phyloP scores from a whole-genome alignment of 1,284 basidiomycete genomes.

The Laetiporus sulphureus region DNA sequence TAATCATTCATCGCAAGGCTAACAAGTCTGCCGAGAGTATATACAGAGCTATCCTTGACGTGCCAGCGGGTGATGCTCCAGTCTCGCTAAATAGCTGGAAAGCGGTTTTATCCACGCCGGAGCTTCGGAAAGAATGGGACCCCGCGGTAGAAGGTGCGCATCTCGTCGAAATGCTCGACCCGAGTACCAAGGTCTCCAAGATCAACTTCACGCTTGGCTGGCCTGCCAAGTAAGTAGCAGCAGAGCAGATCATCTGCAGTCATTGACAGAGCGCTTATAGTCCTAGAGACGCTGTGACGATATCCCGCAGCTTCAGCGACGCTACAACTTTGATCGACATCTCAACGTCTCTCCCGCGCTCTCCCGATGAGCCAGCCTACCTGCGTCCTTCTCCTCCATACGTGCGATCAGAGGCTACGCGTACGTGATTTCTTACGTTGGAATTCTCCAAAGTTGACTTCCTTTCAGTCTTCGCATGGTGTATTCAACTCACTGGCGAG shows the following conservation, averaged over 20 bases:
- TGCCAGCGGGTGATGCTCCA: constrained; percentile 57
- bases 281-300: constrained; percentile 89
- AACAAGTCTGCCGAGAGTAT: constrained; percentile 68
- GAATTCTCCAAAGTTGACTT: constrained; percentile 8
- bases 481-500: constrained; percentile 60
- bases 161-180: constrained; percentile 83
- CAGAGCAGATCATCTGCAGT: not conserved
- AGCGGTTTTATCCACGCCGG: constrained; percentile 77
- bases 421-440: constrained; percentile 36
- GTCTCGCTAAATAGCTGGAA: constrained; percentile 76
- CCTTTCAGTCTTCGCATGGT: constrained; percentile 83
- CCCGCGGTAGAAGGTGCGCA: constrained; percentile 84
- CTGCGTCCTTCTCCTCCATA: constrained; percentile 91
- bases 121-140: constrained; percentile 88
- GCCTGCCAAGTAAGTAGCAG: constrained; percentile 81
- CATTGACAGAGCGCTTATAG: constrained; percentile 41
- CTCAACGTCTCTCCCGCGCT: constrained; percentile 92
- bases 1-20: constrained; percentile 61
- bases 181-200: constrained; percentile 78
- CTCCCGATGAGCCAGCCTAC: constrained; percentile 88
- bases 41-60: constrained; percentile 78
- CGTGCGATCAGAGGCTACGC: constrained; percentile 83
- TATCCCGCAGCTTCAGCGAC: constrained; percentile 81
- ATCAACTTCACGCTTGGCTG: constrained; percentile 92
- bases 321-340: constrained; percentile 84